Percentiles rank a stretch among this genome's conserved stretches.
These are phyloP conservation scores for Phytophthora meadii DNA, from an alignment of 352 stramenopile species.

Conservation along the genomic window DNA sequence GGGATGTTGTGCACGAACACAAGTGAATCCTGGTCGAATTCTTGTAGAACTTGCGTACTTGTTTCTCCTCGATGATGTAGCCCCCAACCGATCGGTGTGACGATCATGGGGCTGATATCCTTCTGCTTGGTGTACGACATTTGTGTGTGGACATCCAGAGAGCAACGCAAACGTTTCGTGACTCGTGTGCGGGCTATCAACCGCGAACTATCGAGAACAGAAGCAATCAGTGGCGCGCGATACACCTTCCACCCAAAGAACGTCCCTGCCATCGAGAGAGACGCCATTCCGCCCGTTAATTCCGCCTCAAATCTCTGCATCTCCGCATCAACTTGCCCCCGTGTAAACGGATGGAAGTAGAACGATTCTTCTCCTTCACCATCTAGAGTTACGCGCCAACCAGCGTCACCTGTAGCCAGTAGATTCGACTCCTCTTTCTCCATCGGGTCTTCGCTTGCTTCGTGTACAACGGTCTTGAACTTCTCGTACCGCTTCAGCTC, in stretches of 20 bases:
- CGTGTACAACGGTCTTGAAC: slow-evolving; percentile 20
- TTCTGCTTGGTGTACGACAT: slow-evolving; percentile 29
- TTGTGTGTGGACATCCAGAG: slow-evolving; percentile 19
- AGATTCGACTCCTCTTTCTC: slow-evolving; percentile 24
- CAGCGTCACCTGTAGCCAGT: slow-evolving; percentile 6
- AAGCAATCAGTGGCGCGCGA: slow-evolving; percentile 25
- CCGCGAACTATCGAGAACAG: slow-evolving; percentile 25
- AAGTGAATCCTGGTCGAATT: slow-evolving; percentile 33
- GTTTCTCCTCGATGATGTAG: slow-evolving; percentile 26
- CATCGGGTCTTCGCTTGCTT: slow-evolving; percentile 23
- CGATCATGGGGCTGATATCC: slow-evolving; percentile 35
- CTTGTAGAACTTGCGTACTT: slow-evolving; percentile 33
- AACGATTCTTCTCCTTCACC: slow-evolving; percentile 26
- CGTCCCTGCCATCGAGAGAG: slow-evolving; percentile 14
- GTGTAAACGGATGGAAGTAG: slow-evolving; percentile 37
- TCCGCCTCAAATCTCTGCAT: slow-evolving; percentile 29
- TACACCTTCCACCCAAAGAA: slow-evolving; percentile 45
- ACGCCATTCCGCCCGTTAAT: not conserved
- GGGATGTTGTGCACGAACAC: slow-evolving; percentile 37
- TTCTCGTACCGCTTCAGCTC: slow-evolving; percentile 33
- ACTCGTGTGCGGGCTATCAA: slow-evolving; percentile 15
- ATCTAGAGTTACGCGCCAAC: slow-evolving; percentile 26
- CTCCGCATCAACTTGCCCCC: slow-evolving; percentile 20
- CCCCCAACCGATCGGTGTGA: slow-evolving; percentile 31
- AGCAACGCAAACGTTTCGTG: slow-evolving; percentile 22